Evolutionary conservation across 2,329 filamentous ascomycete species (phyloP).

Genomic region (Scytalidium sp.): DNA sequence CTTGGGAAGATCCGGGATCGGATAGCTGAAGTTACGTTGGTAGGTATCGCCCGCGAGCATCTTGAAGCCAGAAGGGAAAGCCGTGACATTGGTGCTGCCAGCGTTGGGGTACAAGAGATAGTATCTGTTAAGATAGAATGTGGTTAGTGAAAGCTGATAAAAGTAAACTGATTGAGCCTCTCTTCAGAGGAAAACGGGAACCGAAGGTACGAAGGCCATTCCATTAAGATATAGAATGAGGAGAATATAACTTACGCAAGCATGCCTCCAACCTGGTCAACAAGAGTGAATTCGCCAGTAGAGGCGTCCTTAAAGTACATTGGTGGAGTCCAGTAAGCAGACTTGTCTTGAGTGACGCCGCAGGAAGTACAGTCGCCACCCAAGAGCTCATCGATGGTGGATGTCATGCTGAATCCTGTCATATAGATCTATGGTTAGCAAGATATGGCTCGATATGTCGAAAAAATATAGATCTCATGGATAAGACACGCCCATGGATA

Average conservation of each 20-base stretch:
- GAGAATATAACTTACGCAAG: constrained; percentile 62
- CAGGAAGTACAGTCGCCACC: constrained; percentile 64
- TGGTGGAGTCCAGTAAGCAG: constrained; percentile 67
- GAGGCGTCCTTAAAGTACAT: constrained; percentile 42
- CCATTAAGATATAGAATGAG: constrained; percentile 3
- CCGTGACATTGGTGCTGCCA: constrained; percentile 56
- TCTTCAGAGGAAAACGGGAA: neutral
- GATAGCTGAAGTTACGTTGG: constrained; percentile 67
- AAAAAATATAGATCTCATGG: too few species aligned
- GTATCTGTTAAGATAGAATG: constrained; percentile 54
- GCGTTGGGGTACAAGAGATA: constrained; percentile 70
- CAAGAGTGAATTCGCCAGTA: constrained; percentile 51
- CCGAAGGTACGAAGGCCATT: neutral
- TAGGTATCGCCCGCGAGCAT: constrained; percentile 76
- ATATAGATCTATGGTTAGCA: constrained; percentile 11
- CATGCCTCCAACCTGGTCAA: constrained; percentile 77
- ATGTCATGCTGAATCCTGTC: constrained; percentile 61
- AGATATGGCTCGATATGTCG: constrained; percentile 5
- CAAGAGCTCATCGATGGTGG: constrained; percentile 55
- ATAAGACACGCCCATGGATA: too few species aligned
- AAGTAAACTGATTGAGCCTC: neutral
- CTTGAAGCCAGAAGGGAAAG: constrained; percentile 74
- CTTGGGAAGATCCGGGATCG: constrained; percentile 64
- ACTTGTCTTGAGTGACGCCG: constrained; percentile 57
- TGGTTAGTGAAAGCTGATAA: neutral